phyloP scores from a whole-genome alignment of 2,329 filamentous ascomycete genomes.

The Colletotrichum lupini region DNA sequence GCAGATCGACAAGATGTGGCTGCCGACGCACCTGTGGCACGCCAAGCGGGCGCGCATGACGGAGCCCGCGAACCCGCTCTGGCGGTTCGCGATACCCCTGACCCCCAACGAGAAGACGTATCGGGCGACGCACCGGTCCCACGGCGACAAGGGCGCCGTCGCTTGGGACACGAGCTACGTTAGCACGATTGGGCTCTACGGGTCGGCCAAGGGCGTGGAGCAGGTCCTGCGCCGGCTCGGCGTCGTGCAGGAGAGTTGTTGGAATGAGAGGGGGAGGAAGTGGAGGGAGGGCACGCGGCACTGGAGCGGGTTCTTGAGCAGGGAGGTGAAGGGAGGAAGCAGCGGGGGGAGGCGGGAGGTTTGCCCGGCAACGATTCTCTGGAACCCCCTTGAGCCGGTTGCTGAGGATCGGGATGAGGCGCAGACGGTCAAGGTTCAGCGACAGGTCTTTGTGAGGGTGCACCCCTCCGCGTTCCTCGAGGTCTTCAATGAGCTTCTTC shows the following conservation, averaged over 20 bases:
- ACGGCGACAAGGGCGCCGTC: constrained; percentile 79
- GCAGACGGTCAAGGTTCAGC: constrained; percentile 41
- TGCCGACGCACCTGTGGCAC: constrained; percentile 95
- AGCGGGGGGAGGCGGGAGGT: constrained; percentile 68
- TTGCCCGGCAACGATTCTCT: constrained; percentile 79
- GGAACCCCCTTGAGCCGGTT: constrained; percentile 68
- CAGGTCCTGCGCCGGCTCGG: constrained; percentile 75
- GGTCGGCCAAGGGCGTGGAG: constrained; percentile 70
- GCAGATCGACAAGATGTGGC: constrained; percentile 89
- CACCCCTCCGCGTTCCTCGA: constrained; percentile 85
- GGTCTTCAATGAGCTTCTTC: constrained; percentile 72
- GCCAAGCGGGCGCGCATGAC: constrained; percentile 94
- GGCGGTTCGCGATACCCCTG: constrained; percentile 88
- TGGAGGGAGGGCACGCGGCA: constrained; percentile 71
- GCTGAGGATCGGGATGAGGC: constrained; percentile 37
- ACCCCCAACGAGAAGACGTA: constrained; percentile 93
- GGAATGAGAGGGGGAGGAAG: constrained; percentile 72
- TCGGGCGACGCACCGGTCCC: constrained; percentile 84
- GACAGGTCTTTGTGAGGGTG: constrained; percentile 75
- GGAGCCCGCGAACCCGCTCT: constrained; percentile 79
- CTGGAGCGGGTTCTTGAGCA: constrained; percentile 62
- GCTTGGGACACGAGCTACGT: constrained; percentile 97
- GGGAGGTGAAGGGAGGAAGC: constrained; percentile 63
- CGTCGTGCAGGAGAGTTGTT: constrained; percentile 68
- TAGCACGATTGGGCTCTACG: constrained; percentile 84